A percentile compares a stretch with the other conserved stretches of the same genome.
Conservation (phyloP, 495 filamentous ascomycete genomes). For the Sphaerosporella brunnea region DNA sequence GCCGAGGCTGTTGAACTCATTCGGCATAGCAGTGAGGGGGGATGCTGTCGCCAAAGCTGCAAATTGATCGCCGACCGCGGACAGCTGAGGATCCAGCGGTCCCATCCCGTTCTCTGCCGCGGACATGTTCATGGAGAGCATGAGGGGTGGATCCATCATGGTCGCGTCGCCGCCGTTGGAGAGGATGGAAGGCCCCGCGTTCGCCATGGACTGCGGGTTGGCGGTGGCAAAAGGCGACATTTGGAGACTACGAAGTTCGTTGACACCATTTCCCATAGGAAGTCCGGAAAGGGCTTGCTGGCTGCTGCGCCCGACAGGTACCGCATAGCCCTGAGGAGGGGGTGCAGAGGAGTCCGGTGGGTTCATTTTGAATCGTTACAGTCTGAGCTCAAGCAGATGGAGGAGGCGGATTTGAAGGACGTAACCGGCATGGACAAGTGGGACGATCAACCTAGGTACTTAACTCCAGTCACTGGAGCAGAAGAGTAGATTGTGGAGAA, state of each 20-base stretch:
- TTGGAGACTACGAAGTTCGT: conserved; percentile 23
- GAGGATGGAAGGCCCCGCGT: background rate
- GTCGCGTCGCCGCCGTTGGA: conserved; percentile 13
- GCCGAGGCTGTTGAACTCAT: conserved; percentile 25
- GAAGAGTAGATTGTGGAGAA: too few species aligned
- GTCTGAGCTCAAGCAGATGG: background rate
- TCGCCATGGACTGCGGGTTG: background rate
- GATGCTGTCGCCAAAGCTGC: conserved; percentile 17
- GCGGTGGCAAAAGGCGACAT: conserved; percentile 21
- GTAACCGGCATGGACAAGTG: background rate
- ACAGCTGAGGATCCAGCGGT: conserved; percentile 21
- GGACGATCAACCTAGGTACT: background rate
- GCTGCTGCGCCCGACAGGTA: conserved; percentile 13
- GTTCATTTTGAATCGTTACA: conserved; percentile 14
- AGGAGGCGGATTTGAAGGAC: background rate
- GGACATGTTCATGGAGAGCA: conserved; percentile 21
- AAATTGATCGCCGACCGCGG: conserved; percentile 20
- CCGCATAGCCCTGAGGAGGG: conserved; percentile 16
- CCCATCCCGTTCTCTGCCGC: conserved; percentile 18
- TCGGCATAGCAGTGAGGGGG: conserved; percentile 22
- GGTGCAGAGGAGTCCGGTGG: conserved; percentile 19
- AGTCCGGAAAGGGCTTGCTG: conserved; percentile 18
- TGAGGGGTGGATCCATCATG: conserved; percentile 20
- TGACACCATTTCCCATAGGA: conserved; percentile 22
- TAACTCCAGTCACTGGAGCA: too few species aligned